These are phyloP conservation scores for Caulochytrium protostelioides DNA, from an alignment of 371 early-diverging fungal genomes.

Conservation along the genomic window DNA sequence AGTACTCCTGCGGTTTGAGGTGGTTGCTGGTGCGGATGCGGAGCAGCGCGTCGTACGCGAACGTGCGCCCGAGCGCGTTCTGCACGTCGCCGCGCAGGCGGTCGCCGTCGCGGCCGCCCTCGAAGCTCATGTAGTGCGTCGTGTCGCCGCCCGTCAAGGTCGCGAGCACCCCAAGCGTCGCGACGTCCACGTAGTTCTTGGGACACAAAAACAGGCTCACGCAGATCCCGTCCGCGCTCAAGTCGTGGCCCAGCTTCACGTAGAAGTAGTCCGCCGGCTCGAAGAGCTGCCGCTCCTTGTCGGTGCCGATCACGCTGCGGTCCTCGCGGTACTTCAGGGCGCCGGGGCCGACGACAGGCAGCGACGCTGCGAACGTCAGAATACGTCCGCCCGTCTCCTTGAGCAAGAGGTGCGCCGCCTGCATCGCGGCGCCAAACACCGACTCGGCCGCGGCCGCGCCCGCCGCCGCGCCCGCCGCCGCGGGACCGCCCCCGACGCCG, in stretches of 20 bases:
- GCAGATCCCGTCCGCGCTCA: slow-evolving; percentile 52
- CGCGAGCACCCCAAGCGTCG: slow-evolving; percentile 49
- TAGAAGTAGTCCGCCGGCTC: slow-evolving; percentile 69
- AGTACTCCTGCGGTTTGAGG: slow-evolving; percentile 55
- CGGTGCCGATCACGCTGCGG: slow-evolving; percentile 56
- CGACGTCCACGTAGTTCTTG: slow-evolving; percentile 62
- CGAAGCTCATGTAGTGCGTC: slow-evolving; percentile 53
- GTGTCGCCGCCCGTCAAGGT: slow-evolving; percentile 75
- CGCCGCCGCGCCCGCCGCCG: too few relatives aligned
- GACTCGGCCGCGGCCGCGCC: too few relatives aligned
- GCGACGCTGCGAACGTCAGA: slow-evolving; percentile 52
- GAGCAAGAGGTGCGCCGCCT: slow-evolving; percentile 32
- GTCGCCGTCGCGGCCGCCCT: slow-evolving; percentile 35
- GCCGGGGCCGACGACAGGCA: slow-evolving; percentile 74
- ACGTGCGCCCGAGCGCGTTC: slow-evolving; percentile 45
- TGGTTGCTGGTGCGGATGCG: slow-evolving; percentile 78
- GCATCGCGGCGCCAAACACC: slow-evolving; percentile 62
- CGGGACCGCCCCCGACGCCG: too few relatives aligned
- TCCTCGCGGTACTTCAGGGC: slow-evolving; percentile 66
- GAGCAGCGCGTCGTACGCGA: slow-evolving; percentile 70
- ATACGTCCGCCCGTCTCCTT: slow-evolving; percentile 65
- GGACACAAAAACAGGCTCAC: slow-evolving; percentile 78
- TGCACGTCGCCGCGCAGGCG: slow-evolving; percentile 45
- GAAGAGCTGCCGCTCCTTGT: slow-evolving; percentile 69
- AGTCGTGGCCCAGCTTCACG: slow-evolving; percentile 51